Percentiles rank a stretch among this genome's conserved stretches.
phyloP scores from a whole-genome alignment of 257 asterid genomes.

The Lantana camara region DNA sequence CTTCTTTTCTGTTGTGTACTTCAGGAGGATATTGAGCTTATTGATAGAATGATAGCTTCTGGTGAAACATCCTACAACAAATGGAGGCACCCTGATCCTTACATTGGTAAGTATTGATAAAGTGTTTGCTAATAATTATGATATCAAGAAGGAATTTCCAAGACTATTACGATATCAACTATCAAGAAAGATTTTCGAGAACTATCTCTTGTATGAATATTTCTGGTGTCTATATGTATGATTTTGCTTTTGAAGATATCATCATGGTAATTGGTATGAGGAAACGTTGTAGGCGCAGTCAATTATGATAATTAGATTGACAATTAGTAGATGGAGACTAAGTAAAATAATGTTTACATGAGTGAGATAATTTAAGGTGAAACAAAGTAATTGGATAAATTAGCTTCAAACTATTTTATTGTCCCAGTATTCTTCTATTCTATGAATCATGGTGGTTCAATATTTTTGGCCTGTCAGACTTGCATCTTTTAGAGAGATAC shows the following conservation, averaged over 20 bases:
- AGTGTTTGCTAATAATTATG: neutral
- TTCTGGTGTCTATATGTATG: conserved; percentile 10
- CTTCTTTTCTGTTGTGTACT: neutral
- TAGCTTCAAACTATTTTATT: conserved; percentile 9
- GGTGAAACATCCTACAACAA: conserved; percentile 73
- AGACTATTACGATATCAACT: too few species aligned
- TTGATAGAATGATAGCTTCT: conserved; percentile 75
- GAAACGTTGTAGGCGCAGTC: neutral
- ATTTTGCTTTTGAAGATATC: conserved; percentile 6
- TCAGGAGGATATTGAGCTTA: conserved; percentile 84
- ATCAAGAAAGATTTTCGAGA: too few species aligned
- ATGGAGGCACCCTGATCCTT: conserved; percentile 98
- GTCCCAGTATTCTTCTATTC: conserved; percentile 17
- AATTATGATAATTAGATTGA: neutral
- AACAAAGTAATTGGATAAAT: neutral
- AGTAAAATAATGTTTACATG: neutral
- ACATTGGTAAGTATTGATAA: conserved; percentile 60
- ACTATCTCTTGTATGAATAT: neutral
- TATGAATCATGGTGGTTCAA: neutral
- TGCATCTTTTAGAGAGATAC: neutral
- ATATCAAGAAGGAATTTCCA: neutral
- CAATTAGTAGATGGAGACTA: neutral
- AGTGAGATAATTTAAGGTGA: neutral
- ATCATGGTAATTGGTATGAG: neutral
- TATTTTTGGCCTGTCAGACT: conserved; percentile 1